Conservation (phyloP, 140 eudicot genomes). For the Cichorium intybus region DNA sequence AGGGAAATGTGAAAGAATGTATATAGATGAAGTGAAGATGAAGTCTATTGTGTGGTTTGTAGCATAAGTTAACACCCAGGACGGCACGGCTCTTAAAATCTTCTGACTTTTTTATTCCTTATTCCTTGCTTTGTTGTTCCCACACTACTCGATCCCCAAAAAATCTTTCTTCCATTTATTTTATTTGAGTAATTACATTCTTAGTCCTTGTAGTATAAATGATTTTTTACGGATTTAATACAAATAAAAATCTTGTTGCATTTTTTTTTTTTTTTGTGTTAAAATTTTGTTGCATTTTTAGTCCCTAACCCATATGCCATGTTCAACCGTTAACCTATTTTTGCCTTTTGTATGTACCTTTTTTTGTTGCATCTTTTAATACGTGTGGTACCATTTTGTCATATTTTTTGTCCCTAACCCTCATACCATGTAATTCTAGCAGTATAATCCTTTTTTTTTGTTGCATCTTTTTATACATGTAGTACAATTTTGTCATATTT, state of each 20-base stretch:
- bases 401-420: background rate
- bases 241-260: too few species aligned
- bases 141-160: constrained; percentile 39
- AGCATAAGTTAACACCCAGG: constrained; percentile 58
- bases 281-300: too few species aligned
- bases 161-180: background rate
- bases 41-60: constrained; percentile 57
- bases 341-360: too few species aligned
- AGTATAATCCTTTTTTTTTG: too few species aligned
- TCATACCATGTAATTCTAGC: too few species aligned
- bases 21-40: constrained; percentile 62
- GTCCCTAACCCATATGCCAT: too few species aligned
- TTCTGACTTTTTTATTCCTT: constrained; percentile 8
- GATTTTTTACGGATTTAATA: too few species aligned
- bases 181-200: background rate
- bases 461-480: too few species aligned
- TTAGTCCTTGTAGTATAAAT: background rate
- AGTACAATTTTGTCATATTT: too few species aligned
- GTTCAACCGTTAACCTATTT: too few species aligned
- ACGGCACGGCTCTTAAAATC: constrained; percentile 79
- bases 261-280: background rate
- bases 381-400: background rate
- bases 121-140: constrained; percentile 33
- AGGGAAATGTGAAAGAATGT: constrained; percentile 36
- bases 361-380: too few species aligned